Evolutionary conservation across 2,329 filamentous ascomycete species (phyloP).

Genomic region (Aspergillus calidoustus): DNA sequence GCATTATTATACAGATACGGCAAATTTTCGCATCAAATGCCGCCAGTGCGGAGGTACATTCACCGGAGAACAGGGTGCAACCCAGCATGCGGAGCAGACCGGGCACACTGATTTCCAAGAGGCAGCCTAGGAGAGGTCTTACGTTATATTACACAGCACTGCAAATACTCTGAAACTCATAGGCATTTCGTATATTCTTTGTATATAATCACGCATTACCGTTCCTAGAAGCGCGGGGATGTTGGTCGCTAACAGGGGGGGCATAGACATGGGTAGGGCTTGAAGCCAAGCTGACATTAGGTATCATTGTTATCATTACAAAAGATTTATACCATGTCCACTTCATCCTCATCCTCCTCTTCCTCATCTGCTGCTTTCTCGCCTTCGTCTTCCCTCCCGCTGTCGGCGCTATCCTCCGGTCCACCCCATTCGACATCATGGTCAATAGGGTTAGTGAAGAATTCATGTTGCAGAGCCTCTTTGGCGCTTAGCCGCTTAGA

Average conservation of each 20-base stretch:
- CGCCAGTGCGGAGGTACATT: conserved; percentile 59
- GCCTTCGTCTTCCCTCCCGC: conserved; percentile 37
- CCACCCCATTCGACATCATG: conserved; percentile 49
- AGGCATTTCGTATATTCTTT: not conserved
- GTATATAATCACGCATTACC: not conserved
- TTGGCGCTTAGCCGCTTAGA: conserved; percentile 47
- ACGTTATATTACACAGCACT: not conserved
- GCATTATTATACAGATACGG: conserved; percentile 89
- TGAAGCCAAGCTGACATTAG: conserved; percentile 5
- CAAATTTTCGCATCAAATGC: conserved; percentile 77
- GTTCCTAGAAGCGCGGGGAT: no score
- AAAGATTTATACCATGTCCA: conserved; percentile 40
- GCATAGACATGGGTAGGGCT: not conserved
- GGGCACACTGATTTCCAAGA: conserved; percentile 57
- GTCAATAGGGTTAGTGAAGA: conserved; percentile 48
- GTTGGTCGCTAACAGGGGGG: not conserved
- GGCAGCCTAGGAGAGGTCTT: conserved; percentile 33
- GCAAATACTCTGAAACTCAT: not conserved
- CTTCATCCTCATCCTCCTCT: conserved; percentile 46
- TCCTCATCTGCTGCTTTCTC: conserved; percentile 38
- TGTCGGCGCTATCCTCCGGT: conserved; percentile 40
- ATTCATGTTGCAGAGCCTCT: conserved; percentile 51
- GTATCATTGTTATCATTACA: conserved; percentile 20
- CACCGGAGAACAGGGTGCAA: conserved; percentile 52
- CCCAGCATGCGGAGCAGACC: conserved; percentile 51